A percentile compares a stretch with the other conserved stretches of the same genome.
Conservation (phyloP, 257 asterid species). For the Salvia miltiorrhiza region DNA sequence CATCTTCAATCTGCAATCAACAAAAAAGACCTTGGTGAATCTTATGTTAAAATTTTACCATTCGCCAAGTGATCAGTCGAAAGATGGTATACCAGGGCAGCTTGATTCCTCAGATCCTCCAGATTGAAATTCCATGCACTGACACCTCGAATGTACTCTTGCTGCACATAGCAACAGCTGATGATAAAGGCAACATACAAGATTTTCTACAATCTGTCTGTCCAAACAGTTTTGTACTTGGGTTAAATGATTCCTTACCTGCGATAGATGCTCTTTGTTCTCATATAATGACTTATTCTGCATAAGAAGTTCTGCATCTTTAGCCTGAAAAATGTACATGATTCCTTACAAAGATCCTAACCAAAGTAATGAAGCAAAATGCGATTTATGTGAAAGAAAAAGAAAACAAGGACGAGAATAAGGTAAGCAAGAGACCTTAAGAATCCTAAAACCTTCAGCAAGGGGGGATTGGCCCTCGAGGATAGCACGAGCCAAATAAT, state of each 20-base stretch:
- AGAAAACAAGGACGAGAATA: constrained; percentile 23
- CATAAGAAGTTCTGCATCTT: constrained; percentile 85
- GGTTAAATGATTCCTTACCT: constrained; percentile 44
- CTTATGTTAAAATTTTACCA: constrained; percentile 9
- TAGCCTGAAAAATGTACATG: constrained; percentile 57
- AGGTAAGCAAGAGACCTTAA: constrained; percentile 80
- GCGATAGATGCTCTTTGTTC: constrained; percentile 93
- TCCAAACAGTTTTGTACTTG: background rate
- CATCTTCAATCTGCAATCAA: constrained; percentile 79
- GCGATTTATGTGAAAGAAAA: constrained; percentile 14
- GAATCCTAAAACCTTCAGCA: constrained; percentile 95
- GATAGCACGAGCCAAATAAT: constrained; percentile 67
- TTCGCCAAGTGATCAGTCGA: constrained; percentile 22
- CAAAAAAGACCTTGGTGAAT: constrained; percentile 17
- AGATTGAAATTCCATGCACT: constrained; percentile 97
- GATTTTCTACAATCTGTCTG: background rate
- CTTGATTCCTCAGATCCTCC: constrained; percentile 93
- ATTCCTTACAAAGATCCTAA: constrained; percentile 12
- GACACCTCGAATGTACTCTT: constrained; percentile 95
- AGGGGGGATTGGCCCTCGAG: constrained; percentile 76
- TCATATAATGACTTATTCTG: constrained; percentile 72
- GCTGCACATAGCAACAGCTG: constrained; percentile 47
- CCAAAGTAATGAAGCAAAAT: constrained; percentile 6
- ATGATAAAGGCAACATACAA: background rate
- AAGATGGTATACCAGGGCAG: constrained; percentile 68